A percentile compares a stretch with the other conserved stretches of the same genome.
These are phyloP conservation scores for Xylaria acuta DNA, from an alignment of 495 filamentous ascomycete species.

Conservation along the genomic window DNA sequence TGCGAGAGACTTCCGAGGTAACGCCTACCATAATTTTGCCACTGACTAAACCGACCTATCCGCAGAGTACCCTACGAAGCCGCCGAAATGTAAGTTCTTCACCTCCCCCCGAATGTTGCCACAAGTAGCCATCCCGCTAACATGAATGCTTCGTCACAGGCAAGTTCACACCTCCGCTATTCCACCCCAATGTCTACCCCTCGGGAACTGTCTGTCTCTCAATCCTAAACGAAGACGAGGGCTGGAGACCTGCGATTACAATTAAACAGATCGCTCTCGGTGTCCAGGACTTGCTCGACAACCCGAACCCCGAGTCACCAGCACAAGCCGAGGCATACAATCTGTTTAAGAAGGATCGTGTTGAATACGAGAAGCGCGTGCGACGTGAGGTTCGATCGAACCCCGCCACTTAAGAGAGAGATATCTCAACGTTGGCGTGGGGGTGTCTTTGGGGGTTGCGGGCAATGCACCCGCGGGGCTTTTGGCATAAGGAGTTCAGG, in stretches of 20 bases:
- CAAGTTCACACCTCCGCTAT: constrained; percentile 95
- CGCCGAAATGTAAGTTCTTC: constrained; percentile 83
- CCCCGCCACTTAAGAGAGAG: constrained; percentile 65
- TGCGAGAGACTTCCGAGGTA: constrained; percentile 23
- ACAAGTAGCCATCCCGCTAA: constrained; percentile 34
- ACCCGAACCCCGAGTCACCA: constrained; percentile 96
- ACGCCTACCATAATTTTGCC: constrained; percentile 31
- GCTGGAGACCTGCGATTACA: constrained; percentile 97
- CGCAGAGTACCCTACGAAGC: constrained; percentile 97
- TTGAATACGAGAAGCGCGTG: constrained; percentile 87
- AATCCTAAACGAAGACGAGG: constrained; percentile 98
- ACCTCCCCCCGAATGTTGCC: not conserved
- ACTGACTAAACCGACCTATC: constrained; percentile 28
- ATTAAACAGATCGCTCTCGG: constrained; percentile 96
- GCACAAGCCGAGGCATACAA: constrained; percentile 98
- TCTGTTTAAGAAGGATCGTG: constrained; percentile 88
- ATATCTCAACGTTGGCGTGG: not conserved
- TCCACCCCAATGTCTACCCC: constrained; percentile 98
- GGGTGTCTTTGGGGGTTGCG: constrained; percentile 24
- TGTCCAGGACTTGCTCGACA: constrained; percentile 92
- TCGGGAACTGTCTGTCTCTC: constrained; percentile 97
- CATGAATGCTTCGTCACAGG: constrained; percentile 58
- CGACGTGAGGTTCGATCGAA: constrained; percentile 88
- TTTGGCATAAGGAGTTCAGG: constrained; percentile 40
- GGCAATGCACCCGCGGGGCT: constrained; percentile 27